Evolutionary conservation across 1,284 basidiomycete species (phyloP), one percentile per base, ranked within the genome.

Genomic region (Apiotrichum sp.): DNA sequence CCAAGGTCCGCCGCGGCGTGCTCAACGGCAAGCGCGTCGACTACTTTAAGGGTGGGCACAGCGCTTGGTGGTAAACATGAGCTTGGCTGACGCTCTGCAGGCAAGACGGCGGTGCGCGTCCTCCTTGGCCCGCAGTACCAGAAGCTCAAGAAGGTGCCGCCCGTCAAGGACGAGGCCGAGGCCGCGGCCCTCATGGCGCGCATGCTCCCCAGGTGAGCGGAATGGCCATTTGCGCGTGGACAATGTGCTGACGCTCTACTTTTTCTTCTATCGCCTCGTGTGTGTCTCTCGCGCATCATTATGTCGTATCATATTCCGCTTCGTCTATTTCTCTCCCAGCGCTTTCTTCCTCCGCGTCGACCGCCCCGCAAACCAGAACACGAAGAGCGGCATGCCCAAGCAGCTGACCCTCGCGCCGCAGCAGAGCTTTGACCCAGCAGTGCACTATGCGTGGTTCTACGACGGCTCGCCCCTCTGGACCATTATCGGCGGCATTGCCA

Each of bases 391-490:
- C 13, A 86, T 87, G 33, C 89, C 89, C 5, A 92, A 90, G 75
- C 80, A 80, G 36, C 81, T 96, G 55, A 83, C 86, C 63, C 83
- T 99, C 72, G 87, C 87, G 57, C 87, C 77, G 39, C 76, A 84
- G 61, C 96, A 98, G 73, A 77, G 82, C 62, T 95, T 95, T 73
- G 76, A 79, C n/a, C 78, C 82, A 3, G 83, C 86, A 7, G 73
- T 74, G 3, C 90, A 92, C 77, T 98, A 90, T 73, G 93, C 88
- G 16, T 98, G 95, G 95, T 91, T 98, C 77, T 93, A 92, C 76
- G 92, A 96, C 63, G 92, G 93, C 41, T 88, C 88, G 3, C 92
- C 97, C 71, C 86, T 92, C 81, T 90, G 86, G 63, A 92, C 89
- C 11, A 93, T 95, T 68, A 82, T 93, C n/a, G 91, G 92, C 39